Base-by-base conservation (phyloP, 2,329 filamentous ascomycete species). In the Xylaria hypoxylon region DNA sequence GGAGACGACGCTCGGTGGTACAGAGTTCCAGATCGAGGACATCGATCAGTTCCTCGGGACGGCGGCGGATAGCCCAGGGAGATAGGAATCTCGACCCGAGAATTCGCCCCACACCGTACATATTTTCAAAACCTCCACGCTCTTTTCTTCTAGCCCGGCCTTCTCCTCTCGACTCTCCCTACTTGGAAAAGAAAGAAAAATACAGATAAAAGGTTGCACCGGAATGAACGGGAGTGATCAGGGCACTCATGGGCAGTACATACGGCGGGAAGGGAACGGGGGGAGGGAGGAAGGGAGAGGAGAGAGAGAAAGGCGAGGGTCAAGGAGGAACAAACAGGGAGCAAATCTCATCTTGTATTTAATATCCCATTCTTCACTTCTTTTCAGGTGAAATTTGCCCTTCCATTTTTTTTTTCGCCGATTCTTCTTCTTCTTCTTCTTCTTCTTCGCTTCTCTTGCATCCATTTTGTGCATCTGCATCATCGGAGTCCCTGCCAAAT, bases 21-120 rank as follows among this genome's bases (percentile, higher is more conserved):
- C 52, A 2, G 72, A 72, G 1, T 75, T 73, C 53, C 64, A 69
- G 31, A 62, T 71, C 53, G 70, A 71, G 11, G 68, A 73, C 19
- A 72, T 75, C 45, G 72, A 74, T 48, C 59, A 62, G 15, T 65
- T 75, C 6, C 62, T 75, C 8, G 73, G 69, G 22, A 74, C 73
- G 45, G 71, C 72, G 10, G 68, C 68, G 7, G 68, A 71, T 44
- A 73, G 69, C 44, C 72, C 70, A 0, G 51, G 44, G 33, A 67
- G 69, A 11, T 71, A 55, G 50, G 24, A 51, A 31, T 24, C 24
- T 19, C n/a, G 17, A 28, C 19, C 8, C 1, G 15, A 48, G 22
- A 13, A 24, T 38, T 28, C 45, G 5, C 11, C 51, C 19, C 35
- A 35, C 38, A 33, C 13, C 26, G 35, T 24, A 57, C 48, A 68